Evolutionary conservation across 2,329 filamentous ascomycete genomes (phyloP), one percentile per base, ranked within the genome.

Genomic region (Cladophialophora yegresii): DNA sequence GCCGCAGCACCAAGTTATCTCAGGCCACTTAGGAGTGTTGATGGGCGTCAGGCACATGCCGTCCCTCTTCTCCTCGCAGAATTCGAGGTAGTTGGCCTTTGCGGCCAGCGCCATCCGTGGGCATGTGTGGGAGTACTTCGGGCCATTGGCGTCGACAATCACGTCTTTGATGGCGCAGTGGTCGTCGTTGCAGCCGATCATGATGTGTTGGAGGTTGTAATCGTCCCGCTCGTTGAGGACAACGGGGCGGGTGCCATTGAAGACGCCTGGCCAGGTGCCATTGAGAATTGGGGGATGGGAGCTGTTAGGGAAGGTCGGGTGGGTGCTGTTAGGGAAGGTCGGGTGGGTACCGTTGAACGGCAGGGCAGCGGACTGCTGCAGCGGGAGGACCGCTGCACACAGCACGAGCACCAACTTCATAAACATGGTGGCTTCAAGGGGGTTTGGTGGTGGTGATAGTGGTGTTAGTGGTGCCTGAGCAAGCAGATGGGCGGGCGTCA

Each of bases 1-100:
- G 22, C 57, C 47, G 22, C 57, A 59, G 57, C 57, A 59, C 26
- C 16, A 10, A 4, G 30, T 12, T 8, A 59, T 53, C n/a, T 13
- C 10, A 43, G 47, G 45, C 26, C 23, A n/a, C 10, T 13, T 53
- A 10, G 7, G 7, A 23, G 7, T 9, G 45, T 45, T 28, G 22
- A 26, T 23, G 57, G 32, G 5, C 45, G 20, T 7, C 28, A 26
- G 13, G n/a, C 30, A 53, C 57, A n/a, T 33, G 28, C 47, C n/a
- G 28, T 12, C 30, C 5, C 22, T 20, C 22, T 26, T 30, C n/a
- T 51, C 47, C 47, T 32, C 16, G 47, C 28, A 30, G 51, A n/a
- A n/a, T 10, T 28, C 28, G 51, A 32, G 23, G 22, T 23, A 50
- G 47, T 22, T 28, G 22, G 47, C 47, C 13, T 10, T 22, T 26